Base-by-base conservation (phyloP, 306 rosid genomes). In the Adenanthera pavonina region DNA sequence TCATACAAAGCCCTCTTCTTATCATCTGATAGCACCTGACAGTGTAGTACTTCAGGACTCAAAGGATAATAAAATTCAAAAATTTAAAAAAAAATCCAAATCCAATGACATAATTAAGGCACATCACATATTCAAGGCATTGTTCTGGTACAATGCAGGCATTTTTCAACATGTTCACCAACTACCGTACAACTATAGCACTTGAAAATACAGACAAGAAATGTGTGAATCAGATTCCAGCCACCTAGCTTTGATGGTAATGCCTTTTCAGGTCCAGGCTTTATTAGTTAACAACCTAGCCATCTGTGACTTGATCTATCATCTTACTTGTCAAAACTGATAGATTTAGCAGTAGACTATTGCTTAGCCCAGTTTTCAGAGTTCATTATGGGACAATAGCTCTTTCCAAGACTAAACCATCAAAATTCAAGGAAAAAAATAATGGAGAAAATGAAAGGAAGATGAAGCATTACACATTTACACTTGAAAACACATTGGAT, bases 11-110 rank as follows among this genome's bases (percentile, higher is more conserved):
- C 90, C 85, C 99, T 90, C 89, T 95, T 93, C 78, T 95, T 93
- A 81, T 95, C 99, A 86, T 95, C 99, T 93, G 99, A 93, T 89
- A 95, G 90, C 84, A 95, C 99, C 99, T 95, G 99, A 84, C 90
- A 93, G 84, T 71, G 85, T 89, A 53, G 82, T 79, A 93, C 91
- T 88, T 89, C 90, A 87, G 92, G 90, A 89, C 83, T 93, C 88
- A 89, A 88, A 86, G 88, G 92, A 87, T 74, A 76, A 80, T 78
- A 75, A 80, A 83, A 79, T 68, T 76, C 74, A 80, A 59, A 83
- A 69, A 60, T 76, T 41, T 64, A 78, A 83, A 20, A 68, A 51
- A 41, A 54, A 41, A 7, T 30, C 74, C 25, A 69, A 69, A 12
- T 52, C 65, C 51, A 35, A 60, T 77, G 65, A 30, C 68, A 60